Conservation (phyloP, 345 rosid species). For the Lagerstroemia speciosa region DNA sequence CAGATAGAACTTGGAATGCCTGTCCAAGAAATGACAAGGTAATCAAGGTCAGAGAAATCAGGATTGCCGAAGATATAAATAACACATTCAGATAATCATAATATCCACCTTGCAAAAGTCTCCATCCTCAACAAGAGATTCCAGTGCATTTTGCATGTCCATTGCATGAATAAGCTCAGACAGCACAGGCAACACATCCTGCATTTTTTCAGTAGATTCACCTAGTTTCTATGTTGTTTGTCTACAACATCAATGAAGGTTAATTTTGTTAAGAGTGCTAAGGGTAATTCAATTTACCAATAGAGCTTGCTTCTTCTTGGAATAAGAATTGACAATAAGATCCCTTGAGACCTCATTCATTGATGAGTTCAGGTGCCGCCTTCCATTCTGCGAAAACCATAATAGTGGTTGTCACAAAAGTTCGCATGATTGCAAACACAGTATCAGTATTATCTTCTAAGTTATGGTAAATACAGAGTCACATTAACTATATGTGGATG, state of each 20-base stretch:
- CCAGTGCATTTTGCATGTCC: slow-evolving; percentile 74
- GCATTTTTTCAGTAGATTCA: slow-evolving; percentile 19
- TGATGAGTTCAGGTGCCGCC: slow-evolving; percentile 84
- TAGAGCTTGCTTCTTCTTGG: slow-evolving; percentile 92
- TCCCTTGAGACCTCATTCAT: slow-evolving; percentile 98
- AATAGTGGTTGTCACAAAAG: slow-evolving; percentile 16
- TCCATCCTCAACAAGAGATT: slow-evolving; percentile 82
- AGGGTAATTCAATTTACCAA: slow-evolving; percentile 39
- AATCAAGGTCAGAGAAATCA: not conserved
- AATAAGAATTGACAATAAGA: slow-evolving; percentile 82
- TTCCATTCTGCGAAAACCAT: slow-evolving; percentile 62
- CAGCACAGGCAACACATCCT: slow-evolving; percentile 84
- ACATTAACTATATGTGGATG: not conserved
- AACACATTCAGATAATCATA: slow-evolving; percentile 4
- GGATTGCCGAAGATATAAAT: not conserved
- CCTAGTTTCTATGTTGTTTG: not conserved
- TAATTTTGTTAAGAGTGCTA: not conserved
- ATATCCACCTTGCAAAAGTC: slow-evolving; percentile 81
- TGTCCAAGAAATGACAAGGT: slow-evolving; percentile 21
- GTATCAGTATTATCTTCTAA: not conserved
- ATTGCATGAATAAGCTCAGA: slow-evolving; percentile 67
- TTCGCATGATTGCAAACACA: not conserved
- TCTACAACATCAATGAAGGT: not conserved
- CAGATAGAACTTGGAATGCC: slow-evolving; percentile 98
- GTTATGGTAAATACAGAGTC: not conserved